A percentile compares a stretch with the other conserved stretches of the same genome.
phyloP scores from a whole-genome alignment of 805 yeast genomes.

The Spathaspora girioi region DNA sequence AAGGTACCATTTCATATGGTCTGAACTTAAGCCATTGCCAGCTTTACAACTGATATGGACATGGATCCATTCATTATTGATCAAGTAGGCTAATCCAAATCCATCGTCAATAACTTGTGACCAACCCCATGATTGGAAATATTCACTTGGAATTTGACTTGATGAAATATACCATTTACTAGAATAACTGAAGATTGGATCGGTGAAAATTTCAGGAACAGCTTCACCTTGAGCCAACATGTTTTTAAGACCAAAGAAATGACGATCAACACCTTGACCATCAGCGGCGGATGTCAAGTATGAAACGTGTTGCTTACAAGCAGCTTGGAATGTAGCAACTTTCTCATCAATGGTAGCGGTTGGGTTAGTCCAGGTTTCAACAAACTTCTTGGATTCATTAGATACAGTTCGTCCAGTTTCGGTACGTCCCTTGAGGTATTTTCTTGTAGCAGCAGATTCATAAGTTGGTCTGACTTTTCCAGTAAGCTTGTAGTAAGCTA shows the following conservation, averaged over 20 bases:
- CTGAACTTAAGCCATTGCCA: conserved; percentile 55
- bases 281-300: conserved; percentile 75
- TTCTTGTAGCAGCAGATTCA: conserved; percentile 94
- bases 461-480: conserved; percentile 86
- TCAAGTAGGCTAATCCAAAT: conserved; percentile 89
- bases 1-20: conserved; percentile 61
- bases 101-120: conserved; percentile 94
- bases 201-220: conserved; percentile 66
- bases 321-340: conserved; percentile 63
- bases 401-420: conserved; percentile 90
- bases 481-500: conserved; percentile 80
- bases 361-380: conserved; percentile 66
- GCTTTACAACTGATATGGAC: conserved; percentile 78
- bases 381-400: conserved; percentile 64
- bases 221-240: conserved; percentile 56
- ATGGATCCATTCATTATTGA: conserved; percentile 80
- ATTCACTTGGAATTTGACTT: conserved; percentile 78
- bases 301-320: conserved; percentile 68
- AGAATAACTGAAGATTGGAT: conserved; percentile 74
- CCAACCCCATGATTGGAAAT: conserved; percentile 93
- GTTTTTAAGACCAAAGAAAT: conserved; percentile 82
- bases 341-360: conserved; percentile 50
- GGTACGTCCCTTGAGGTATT: conserved; percentile 85
- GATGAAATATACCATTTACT: conserved; percentile 84
- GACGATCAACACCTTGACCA: conserved; percentile 92